phyloP scores from a whole-genome alignment of 352 stramenopile species.

The Phytophthora kernoviae region DNA sequence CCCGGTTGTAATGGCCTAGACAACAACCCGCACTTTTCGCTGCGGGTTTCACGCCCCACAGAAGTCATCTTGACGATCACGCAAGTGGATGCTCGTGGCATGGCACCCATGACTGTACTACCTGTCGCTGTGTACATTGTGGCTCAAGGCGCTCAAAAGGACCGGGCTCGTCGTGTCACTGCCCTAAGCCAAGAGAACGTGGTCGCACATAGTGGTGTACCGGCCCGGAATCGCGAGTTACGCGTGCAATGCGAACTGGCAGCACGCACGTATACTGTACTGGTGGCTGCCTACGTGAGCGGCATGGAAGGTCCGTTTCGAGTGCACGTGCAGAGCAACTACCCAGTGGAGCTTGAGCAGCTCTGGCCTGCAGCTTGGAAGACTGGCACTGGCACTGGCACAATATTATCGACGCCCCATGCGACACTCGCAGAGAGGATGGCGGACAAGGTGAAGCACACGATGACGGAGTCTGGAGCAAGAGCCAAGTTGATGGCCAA shows the following conservation, averaged over 20 bases:
- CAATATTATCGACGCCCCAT: constrained; percentile 34
- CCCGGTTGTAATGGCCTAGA: constrained; percentile 68
- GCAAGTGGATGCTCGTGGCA: constrained; percentile 69
- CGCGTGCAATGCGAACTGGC: constrained; percentile 74
- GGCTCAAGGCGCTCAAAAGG: constrained; percentile 44
- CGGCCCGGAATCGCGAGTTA: constrained; percentile 73
- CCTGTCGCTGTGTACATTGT: constrained; percentile 80
- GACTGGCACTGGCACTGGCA: constrained; percentile 36
- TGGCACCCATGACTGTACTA: constrained; percentile 68
- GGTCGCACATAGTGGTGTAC: constrained; percentile 79
- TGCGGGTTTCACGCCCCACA: constrained; percentile 76
- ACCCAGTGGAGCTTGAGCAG: constrained; percentile 72
- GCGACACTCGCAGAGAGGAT: constrained; percentile 63
- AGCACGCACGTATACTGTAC: constrained; percentile 87
- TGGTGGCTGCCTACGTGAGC: constrained; percentile 87
- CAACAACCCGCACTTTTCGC: constrained; percentile 89
- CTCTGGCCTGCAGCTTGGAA: constrained; percentile 87
- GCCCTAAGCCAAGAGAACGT: constrained; percentile 71
- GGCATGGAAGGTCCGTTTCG: constrained; percentile 92
- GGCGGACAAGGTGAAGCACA: constrained; percentile 66
- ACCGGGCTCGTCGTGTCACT: constrained; percentile 69
- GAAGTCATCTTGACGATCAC: constrained; percentile 89
- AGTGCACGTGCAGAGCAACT: constrained; percentile 87
- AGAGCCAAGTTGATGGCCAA: constrained; percentile 67
- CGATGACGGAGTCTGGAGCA: constrained; percentile 59